Evolutionary conservation across 768 basidiomycete species (phyloP).

Genomic region (Sarcodon aspratus): DNA sequence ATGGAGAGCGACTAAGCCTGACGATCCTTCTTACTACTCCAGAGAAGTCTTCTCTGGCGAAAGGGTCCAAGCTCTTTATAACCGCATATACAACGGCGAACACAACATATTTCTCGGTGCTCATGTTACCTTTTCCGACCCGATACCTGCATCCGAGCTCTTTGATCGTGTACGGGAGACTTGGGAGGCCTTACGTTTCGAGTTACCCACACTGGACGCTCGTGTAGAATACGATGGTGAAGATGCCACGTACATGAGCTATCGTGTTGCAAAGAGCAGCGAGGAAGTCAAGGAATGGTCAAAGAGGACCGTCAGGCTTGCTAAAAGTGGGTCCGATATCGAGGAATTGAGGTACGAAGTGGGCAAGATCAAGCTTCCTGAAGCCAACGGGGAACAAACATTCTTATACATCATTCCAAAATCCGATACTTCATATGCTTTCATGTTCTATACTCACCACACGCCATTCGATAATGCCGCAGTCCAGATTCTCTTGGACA

Average conservation of each 20-base stretch:
- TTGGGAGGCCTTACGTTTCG: slow-evolving; percentile 12
- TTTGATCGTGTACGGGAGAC: slow-evolving; percentile 4
- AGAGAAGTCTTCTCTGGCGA: slow-evolving; percentile 9
- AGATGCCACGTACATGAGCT: slow-evolving; percentile 4
- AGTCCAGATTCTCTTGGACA: slow-evolving; percentile 10
- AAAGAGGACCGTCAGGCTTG: slow-evolving; percentile 8
- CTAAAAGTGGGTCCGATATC: too few relatives aligned
- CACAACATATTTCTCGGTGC: slow-evolving; percentile 14
- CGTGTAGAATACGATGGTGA: slow-evolving; percentile 8
- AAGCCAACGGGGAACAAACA: slow-evolving; percentile 10
- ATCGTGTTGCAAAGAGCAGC: slow-evolving; percentile 3
- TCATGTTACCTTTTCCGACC: slow-evolving; percentile 5
- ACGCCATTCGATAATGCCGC: slow-evolving; percentile 15
- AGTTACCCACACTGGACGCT: slow-evolving; percentile 12
- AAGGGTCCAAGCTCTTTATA: slow-evolving; percentile 9
- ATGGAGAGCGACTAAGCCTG: neutral
- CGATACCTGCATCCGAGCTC: slow-evolving; percentile 1
- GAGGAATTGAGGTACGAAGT: neutral
- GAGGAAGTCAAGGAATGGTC: slow-evolving; percentile 11
- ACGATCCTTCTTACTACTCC: neutral
- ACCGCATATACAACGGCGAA: slow-evolving; percentile 12
- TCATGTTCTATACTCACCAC: slow-evolving; percentile 14
- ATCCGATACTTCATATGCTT: slow-evolving; percentile 6
- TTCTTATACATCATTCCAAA: slow-evolving; percentile 12
- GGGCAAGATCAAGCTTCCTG: slow-evolving; percentile 10